phyloP scores from a whole-genome alignment of 345 rosid genomes.

The Rhizophora apiculata region DNA sequence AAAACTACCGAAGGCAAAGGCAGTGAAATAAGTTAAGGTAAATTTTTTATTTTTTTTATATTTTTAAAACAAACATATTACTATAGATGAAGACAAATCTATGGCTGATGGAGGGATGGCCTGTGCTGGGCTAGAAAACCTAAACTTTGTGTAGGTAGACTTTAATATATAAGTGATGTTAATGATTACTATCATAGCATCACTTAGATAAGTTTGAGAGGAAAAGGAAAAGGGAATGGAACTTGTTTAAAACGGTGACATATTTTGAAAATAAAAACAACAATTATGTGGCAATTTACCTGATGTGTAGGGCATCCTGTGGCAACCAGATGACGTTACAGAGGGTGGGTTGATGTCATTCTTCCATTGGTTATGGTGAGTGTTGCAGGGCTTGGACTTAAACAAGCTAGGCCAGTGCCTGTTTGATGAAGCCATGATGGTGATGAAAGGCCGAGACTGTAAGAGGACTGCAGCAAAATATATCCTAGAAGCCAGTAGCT shows the following conservation, averaged over 20 bases:
- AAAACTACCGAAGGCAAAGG: no score
- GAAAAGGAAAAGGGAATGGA: neutral
- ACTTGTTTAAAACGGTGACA: neutral
- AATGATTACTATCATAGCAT: no score
- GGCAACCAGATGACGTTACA: conserved; percentile 50
- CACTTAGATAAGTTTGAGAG: no score
- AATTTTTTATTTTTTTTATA: neutral
- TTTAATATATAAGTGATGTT: no score
- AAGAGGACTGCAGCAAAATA: neutral
- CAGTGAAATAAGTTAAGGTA: neutral
- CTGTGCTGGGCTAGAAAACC: neutral
- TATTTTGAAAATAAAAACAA: neutral
- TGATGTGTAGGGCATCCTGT: conserved; percentile 55
- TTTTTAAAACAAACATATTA: neutral
- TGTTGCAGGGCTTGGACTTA: conserved; percentile 91
- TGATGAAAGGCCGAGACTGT: conserved; percentile 9
- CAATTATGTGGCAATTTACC: conserved; percentile 35
- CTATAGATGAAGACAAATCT: neutral
- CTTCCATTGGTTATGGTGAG: conserved; percentile 79
- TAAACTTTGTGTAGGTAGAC: neutral
- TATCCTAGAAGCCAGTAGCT: conserved; percentile 11
- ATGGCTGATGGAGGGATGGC: neutral
- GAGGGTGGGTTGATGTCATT: conserved; percentile 67
- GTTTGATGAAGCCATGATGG: conserved; percentile 91
- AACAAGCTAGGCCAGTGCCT: conserved; percentile 99